A percentile compares a stretch with the other conserved stretches of the same genome.
Conservation (phyloP, 2,329 filamentous ascomycete species). For the Macrophomina phaseolina region DNA sequence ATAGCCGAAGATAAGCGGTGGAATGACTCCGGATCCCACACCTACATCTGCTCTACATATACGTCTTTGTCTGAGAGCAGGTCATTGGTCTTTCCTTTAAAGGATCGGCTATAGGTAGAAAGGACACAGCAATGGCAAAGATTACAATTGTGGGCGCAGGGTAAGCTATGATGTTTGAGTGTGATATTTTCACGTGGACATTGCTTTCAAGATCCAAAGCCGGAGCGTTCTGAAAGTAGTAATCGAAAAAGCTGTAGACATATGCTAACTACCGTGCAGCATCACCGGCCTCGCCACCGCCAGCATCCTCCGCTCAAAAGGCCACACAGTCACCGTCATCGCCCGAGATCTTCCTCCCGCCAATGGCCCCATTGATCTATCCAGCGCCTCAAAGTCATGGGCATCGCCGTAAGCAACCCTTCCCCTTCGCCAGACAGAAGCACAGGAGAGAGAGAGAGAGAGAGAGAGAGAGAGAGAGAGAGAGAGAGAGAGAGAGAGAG, state of each 20-base stretch:
- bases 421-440: background rate
- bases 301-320: conserved; percentile 34
- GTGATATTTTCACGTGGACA: no score
- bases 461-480: no score
- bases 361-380: conserved; percentile 32
- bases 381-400: conserved; percentile 37
- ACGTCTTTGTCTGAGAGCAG: background rate
- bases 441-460: no score
- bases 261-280: background rate
- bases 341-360: conserved; percentile 37
- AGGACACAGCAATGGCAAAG: conserved; percentile 5
- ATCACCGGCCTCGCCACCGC: conserved; percentile 38
- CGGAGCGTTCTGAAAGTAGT: no score
- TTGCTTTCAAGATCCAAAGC: no score
- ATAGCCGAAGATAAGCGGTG: conserved; percentile 11
- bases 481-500: no score
- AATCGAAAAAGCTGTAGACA: background rate
- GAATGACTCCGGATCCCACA: conserved; percentile 6
- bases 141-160: conserved; percentile 29
- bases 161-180: conserved; percentile 1
- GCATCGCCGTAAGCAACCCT: conserved; percentile 34
- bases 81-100: no score
- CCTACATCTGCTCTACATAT: background rate
- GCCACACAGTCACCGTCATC: conserved; percentile 41
- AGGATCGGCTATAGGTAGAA: no score